A percentile compares a stretch with the other conserved stretches of the same genome.
Conservation (phyloP, 2,329 filamentous ascomycete species). For the Arachnomyces sp. region DNA sequence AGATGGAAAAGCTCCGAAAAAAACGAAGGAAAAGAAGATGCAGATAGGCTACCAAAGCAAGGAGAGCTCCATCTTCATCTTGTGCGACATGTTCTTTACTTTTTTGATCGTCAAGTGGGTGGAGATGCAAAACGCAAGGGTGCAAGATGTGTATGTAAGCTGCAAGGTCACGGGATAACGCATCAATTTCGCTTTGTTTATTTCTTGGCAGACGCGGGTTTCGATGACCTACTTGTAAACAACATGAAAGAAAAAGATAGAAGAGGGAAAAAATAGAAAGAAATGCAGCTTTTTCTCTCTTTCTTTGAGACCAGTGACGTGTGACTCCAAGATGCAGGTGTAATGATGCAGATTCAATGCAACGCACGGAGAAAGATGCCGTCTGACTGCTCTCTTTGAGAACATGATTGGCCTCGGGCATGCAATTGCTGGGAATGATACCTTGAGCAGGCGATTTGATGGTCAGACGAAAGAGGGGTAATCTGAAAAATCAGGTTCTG, state of each 20-base stretch:
- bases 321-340: background rate
- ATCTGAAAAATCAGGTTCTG: too few relatives aligned
- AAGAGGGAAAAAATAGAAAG: background rate
- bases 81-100: background rate
- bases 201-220: conserved; percentile 10
- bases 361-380: too few relatives aligned
- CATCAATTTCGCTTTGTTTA: conserved; percentile 11
- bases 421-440: too few relatives aligned
- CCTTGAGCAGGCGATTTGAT: too few relatives aligned
- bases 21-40: too few relatives aligned
- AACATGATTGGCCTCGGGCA: too few relatives aligned
- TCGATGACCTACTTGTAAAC: background rate
- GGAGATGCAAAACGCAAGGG: background rate
- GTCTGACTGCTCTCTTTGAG: too few relatives aligned
- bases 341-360: background rate
- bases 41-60: too few relatives aligned
- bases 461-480: too few relatives aligned
- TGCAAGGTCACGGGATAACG: conserved; percentile 7
- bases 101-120: background rate
- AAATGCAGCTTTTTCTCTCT: background rate
- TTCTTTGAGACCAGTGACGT: background rate
- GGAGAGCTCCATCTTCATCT: too few relatives aligned
- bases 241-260: background rate
- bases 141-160: background rate
- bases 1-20: too few relatives aligned